A percentile compares a stretch with the other conserved stretches of the same genome.
Conservation (phyloP, 805 yeast genomes). For the Yamadazyma insecticola region DNA sequence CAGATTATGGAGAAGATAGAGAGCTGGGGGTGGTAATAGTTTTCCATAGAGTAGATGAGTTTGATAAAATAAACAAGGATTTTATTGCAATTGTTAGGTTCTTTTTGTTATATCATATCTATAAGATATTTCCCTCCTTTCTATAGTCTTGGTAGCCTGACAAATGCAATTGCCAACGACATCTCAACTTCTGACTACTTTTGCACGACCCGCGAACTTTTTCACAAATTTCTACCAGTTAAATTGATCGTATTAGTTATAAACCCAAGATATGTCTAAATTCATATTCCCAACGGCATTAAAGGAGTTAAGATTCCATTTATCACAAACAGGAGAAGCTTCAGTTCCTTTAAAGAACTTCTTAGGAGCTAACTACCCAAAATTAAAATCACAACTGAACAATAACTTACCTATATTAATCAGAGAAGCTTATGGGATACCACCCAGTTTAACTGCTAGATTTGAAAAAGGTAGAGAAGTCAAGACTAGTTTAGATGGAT, state of each 20-base stretch:
- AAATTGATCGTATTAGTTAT: background rate
- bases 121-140: no score
- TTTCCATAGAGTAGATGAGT: no score
- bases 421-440: constrained; percentile 70
- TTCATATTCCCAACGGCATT: constrained; percentile 50
- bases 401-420: constrained; percentile 70
- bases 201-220: no score
- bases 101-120: no score
- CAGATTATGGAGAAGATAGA: no score
- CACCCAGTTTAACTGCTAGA: constrained; percentile 73
- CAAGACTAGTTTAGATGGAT: constrained; percentile 44
- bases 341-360: constrained; percentile 64
- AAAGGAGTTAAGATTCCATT: constrained; percentile 76
- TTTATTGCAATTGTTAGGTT: no score
- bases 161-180: no score
- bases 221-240: background rate
- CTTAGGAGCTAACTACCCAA: constrained; percentile 58
- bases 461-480: constrained; percentile 54
- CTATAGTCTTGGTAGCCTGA: no score
- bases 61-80: no score
- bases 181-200: no score
- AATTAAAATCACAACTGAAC: constrained; percentile 50
- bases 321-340: constrained; percentile 75
- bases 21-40: no score
- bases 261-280: no score